Evolutionary conservation across 2,329 filamentous ascomycete species (phyloP), one percentile per base, ranked within the genome.

Genomic region (Colletotrichum costaricense): DNA sequence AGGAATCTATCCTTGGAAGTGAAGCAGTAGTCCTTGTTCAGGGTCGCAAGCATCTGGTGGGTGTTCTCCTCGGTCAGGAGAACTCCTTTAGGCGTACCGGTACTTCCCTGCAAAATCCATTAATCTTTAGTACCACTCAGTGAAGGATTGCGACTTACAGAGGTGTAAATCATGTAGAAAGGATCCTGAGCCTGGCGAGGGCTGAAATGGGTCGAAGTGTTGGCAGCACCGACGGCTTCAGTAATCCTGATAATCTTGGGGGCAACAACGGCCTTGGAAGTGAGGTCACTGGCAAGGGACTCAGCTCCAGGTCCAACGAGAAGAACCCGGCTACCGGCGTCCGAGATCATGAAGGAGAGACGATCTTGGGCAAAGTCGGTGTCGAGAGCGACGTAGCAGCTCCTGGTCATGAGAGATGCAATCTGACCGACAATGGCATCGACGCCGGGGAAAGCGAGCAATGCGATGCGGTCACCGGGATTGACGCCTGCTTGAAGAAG

Each of bases 321-420:
- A 4, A 49, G 42, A 11, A 76, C 63, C 16, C 56, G 63, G 57
- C 70, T 67, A 5, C 74, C 75, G 6, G 76, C 69, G 54, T 78
- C 77, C 5, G 72, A 62, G 35, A 79, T 67, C 77, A 79, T 79
- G 69, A 77, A 77, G 12, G 75, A 70, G 22, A 79, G 73, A 35
- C 77, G 76, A 28, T 78, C 76, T n/a, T 67, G 70, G 1, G 77
- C 77, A 42, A 78, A 78, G 57, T 79, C 76, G 69, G 75, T 71
- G 62, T 79, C 77, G 58, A 79, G 76, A 26, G 77, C 75, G 66
- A 78, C 76, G 60, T 78, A 79, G 72, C 76, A 75, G 54, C 75
- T 76, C 5, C 77, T 75, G 11, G 76, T 76, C 73, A 76, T 73
- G 28, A 76, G 71, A 24, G 74, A 69, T 11, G 74, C 77, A 28